Conservation (phyloP, 257 asterid genomes). For the Solanum etuberosum region DNA sequence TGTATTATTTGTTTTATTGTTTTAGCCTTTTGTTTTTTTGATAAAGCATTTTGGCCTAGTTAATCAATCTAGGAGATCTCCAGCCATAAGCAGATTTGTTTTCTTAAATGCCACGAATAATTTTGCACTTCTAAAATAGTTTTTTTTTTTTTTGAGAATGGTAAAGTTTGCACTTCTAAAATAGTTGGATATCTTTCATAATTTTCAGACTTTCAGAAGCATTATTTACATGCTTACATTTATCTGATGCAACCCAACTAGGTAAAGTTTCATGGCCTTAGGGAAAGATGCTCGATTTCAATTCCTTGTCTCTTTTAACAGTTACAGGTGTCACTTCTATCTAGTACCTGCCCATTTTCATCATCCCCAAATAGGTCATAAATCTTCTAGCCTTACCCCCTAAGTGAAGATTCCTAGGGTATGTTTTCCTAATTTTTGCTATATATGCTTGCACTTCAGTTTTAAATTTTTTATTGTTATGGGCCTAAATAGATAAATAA, state of each 20-base stretch:
- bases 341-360: neutral
- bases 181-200: neutral
- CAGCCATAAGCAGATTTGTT: neutral
- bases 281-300: neutral
- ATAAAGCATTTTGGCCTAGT: neutral
- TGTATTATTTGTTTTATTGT: neutral
- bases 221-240: neutral
- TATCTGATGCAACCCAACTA: neutral
- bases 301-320: neutral
- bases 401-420: neutral
- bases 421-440: neutral
- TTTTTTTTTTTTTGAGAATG: too few relatives aligned
- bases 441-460: neutral
- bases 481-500: neutral
- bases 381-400: neutral
- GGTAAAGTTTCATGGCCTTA: neutral
- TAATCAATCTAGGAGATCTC: neutral
- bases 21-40: neutral
- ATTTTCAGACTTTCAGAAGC: neutral
- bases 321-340: neutral
- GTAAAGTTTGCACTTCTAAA: neutral
- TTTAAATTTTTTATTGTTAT: neutral
- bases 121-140: neutral
- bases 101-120: neutral
- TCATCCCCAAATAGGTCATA: neutral